Evolutionary conservation across 2,329 filamentous ascomycete species (phyloP), one percentile per base, ranked within the genome.

Genomic region (Alternaria ventricosa): DNA sequence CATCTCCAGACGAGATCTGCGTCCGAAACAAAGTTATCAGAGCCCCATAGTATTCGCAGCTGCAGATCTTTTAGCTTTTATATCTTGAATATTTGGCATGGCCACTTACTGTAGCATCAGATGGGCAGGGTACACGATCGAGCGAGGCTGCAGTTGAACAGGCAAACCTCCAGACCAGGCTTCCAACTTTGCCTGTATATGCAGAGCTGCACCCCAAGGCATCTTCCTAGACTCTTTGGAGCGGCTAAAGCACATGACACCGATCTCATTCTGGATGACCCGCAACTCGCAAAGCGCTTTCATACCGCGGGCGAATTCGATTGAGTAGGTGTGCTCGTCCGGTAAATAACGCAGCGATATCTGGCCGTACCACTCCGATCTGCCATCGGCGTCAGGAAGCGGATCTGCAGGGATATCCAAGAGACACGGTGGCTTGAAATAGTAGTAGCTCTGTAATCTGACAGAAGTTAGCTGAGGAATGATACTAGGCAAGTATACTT

Each of bases 351-450:
- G 22, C 5, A 54, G 18, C 28, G 27, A 54, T 33, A 72, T 53
- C 22, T 73, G 66, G 10, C 63, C 55, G 41, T 73, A 72, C 71
- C 71, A 73, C 15, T 61, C 41, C 22, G 60, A 13, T 11, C 60
- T 44, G 6, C 18, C 45, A 10, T 60, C 30, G 27, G 51, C 60
- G 23, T 72, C 65, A 22, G 71, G 69, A 30, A 69, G 64, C 18
- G 33, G 11, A 41, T 22, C n/a, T 15, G 15, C 45, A 6, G 61
- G 66, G 23, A 25, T 49, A 15, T 54, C 49, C n/a, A 33, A 47
- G 47, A 61, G 47, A 36, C 53, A 47, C 20, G 63, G 67, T 23
- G 61, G 65, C 9, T 61, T 45, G 27, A 67, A 60, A 15, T 63
- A 63, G 27, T 63, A 67, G 55, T 61, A 68, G 28, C 56, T 62